These are phyloP conservation scores for Besnoitia besnoiti DNA, from an alignment of 169 alveolate genomes.

Conservation along the genomic window DNA sequence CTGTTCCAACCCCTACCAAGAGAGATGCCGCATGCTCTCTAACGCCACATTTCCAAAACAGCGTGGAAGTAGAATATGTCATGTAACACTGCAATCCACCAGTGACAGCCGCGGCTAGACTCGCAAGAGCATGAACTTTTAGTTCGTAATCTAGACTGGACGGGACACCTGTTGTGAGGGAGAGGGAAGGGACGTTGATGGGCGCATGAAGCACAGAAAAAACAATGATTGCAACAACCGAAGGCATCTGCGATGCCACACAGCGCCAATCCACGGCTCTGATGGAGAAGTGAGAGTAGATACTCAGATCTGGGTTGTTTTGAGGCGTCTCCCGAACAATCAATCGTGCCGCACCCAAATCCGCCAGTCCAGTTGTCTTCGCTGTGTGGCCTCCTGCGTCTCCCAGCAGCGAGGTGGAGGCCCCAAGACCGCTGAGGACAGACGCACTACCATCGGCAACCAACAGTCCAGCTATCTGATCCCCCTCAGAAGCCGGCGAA, in stretches of 20 bases:
- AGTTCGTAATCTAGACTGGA: constrained; percentile 32
- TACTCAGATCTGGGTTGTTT: not conserved
- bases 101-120: not conserved
- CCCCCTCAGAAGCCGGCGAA: not conserved
- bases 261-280: not conserved
- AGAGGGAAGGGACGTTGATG: constrained; percentile 17
- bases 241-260: not conserved
- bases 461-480: not conserved
- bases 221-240: not conserved
- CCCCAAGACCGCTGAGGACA: not conserved
- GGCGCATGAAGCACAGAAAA: constrained; percentile 46
- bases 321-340: not conserved
- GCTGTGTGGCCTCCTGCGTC: not conserved
- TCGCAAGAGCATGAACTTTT: constrained; percentile 26
- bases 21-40: not conserved
- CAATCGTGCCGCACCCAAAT: not conserved
- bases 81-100: constrained; percentile 37
- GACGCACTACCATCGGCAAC: not conserved
- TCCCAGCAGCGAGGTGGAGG: not conserved
- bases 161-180: not conserved
- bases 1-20: not conserved
- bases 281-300: not conserved
- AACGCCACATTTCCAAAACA: constrained; percentile 24
- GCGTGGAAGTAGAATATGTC: constrained; percentile 24
- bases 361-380: not conserved